phyloP scores from a whole-genome alignment of 2,329 filamentous ascomycete species.

The Phyllosticta citribraziliensis region DNA sequence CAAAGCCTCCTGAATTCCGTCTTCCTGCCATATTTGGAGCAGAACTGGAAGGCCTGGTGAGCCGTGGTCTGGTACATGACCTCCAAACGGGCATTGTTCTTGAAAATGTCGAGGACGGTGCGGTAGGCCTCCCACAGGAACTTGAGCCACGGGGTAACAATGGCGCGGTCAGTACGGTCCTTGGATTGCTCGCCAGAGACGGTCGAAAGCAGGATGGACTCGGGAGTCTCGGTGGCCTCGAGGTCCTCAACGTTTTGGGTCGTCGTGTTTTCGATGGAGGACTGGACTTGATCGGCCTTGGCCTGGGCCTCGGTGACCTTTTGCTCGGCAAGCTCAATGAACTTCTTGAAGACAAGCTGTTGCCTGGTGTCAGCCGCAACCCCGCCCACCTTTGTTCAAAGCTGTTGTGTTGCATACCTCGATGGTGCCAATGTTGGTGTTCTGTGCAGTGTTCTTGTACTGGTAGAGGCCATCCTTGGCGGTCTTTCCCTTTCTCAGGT shows the following conservation, averaged over 20 bases:
- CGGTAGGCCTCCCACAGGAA: conserved; percentile 99
- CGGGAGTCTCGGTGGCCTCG: conserved; percentile 92
- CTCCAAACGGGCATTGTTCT: conserved; percentile 97
- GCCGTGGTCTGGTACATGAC: conserved; percentile 97
- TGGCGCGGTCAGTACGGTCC: conserved; percentile 93
- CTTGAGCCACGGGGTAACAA: conserved; percentile 98
- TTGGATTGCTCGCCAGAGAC: conserved; percentile 96
- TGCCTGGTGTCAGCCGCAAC: neutral
- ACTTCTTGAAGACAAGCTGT: conserved; percentile 80
- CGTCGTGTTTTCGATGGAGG: conserved; percentile 66
- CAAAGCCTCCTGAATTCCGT: conserved; percentile 98
- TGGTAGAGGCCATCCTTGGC: conserved; percentile 98
- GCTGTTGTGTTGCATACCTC: conserved; percentile 49
- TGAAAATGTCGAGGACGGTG: conserved; percentile 93
- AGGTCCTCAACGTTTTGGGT: conserved; percentile 81
- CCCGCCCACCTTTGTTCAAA: neutral
- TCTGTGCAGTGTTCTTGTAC: conserved; percentile 99
- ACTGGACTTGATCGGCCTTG: conserved; percentile 93
- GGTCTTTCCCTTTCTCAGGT: conserved; percentile 94
- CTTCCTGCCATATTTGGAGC: conserved; percentile 95
- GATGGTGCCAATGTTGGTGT: conserved; percentile 96
- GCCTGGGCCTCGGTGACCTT: conserved; percentile 94
- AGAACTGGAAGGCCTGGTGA: conserved; percentile 97
- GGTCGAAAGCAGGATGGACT: conserved; percentile 94
- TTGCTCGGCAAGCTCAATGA: conserved; percentile 91